Evolutionary conservation across 495 filamentous ascomycete genomes (phyloP), one percentile per base, ranked within the genome.

Genomic region (Oidiodendron maius): DNA sequence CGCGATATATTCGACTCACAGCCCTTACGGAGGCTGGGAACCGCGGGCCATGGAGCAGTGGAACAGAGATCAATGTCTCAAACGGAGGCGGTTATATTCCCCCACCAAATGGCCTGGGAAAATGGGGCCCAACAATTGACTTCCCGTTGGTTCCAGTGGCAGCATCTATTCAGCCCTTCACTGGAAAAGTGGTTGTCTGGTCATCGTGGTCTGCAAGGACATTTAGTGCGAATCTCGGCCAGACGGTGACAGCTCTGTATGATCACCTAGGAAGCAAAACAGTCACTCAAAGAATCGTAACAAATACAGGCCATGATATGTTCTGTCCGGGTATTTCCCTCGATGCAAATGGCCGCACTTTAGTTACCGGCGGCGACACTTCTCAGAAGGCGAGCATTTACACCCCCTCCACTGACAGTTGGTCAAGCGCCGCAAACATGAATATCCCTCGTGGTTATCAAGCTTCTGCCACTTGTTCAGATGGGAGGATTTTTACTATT

Each of bases 301-400:
- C 54, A 17, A 63, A 80, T 42, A 81, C 71, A 11, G 48, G 67
- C 5, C 62, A 67, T 48, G 58, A 65, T 52, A 82, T 84, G 76
- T 84, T 83, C 54, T 83, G 80, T 57, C 78, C 80, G 4, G 78
- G 80, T 1, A 75, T 77, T 22, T 74, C 72, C 3, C 52, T 74
- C 9, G 71, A 76, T 50, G 55, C 62, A 18, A 62, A 68, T 16
- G 80, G 80, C 13, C 64, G 60, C n/a, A 63, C 78, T 16, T 50
- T 80, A 18, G 71, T 82, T 17, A 74, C 70, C 3, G 80, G 80
- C 2, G 78, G 78, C 4, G 58, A 62, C 32, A 66, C 65, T 44
- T 61, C 66, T 11, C 44, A 51, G 0, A 63, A 67, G 28, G 74
- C 70, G 9, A 77, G 72, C 50, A 66, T 78, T 38, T 80, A 71